phyloP scores from a whole-genome alignment of 2,329 filamentous ascomycete genomes.

The Colletotrichum limetticola region DNA sequence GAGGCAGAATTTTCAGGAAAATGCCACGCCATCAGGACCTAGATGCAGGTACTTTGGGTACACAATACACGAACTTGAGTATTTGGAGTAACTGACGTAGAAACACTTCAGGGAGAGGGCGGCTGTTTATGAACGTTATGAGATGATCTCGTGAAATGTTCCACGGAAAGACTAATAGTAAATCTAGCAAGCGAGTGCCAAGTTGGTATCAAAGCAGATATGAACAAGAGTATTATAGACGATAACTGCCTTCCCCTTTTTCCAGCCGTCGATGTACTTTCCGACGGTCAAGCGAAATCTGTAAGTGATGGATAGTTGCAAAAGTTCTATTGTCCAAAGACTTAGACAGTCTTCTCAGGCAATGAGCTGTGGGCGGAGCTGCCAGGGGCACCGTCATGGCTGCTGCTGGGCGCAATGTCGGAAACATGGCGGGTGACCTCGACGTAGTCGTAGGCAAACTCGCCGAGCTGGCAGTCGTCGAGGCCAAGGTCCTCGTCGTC shows the following conservation, averaged over 20 bases:
- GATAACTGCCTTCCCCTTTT: background rate
- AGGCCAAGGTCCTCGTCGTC: constrained; percentile 77
- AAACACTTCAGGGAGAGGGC: background rate
- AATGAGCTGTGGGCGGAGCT: constrained; percentile 36
- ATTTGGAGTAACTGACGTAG: background rate
- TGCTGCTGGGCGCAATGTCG: constrained; percentile 41
- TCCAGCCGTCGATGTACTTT: background rate
- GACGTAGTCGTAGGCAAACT: constrained; percentile 87
- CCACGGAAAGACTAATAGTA: background rate
- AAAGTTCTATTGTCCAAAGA: background rate
- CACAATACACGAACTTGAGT: no score
- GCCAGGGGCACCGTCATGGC: constrained; percentile 10
- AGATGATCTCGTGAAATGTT: background rate
- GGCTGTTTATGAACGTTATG: background rate
- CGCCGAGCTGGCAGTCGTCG: constrained; percentile 81
- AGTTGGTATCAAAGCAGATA: constrained; percentile 31
- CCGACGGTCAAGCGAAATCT: background rate
- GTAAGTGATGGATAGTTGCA: background rate
- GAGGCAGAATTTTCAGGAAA: background rate
- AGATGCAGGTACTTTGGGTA: no score
- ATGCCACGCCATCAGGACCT: no score
- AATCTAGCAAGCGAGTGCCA: constrained; percentile 25
- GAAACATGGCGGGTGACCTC: constrained; percentile 74
- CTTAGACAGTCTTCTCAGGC: constrained; percentile 34
- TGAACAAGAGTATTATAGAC: constrained; percentile 27